Evolutionary conservation across 306 rosid species (phyloP), one percentile per base, ranked within the genome.

Genomic region (Pachyrhizus erosus): DNA sequence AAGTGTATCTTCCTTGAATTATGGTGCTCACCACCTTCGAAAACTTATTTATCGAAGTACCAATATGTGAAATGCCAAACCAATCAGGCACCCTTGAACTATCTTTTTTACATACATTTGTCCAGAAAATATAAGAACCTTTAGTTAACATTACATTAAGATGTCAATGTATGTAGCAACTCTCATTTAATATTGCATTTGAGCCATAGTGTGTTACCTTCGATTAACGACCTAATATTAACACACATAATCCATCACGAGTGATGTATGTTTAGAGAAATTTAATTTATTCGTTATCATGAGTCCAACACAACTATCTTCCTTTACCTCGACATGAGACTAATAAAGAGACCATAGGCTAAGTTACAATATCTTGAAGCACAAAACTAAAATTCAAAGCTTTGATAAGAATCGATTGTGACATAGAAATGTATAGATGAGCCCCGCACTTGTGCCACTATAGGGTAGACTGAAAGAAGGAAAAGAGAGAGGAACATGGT

Each of bases 311-410:
- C 12, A 64, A 7, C 6, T 31, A 5, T 14, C 11, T 61, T 61
- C 5, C 43, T 31, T 27, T 31, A 17, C 7, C 24, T 64, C 10
- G 43, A 31, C 43, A 29, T 31, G 70, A 62, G 12, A 29, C 69
- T 14, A 62, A 62, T 15, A 2, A 62, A 2, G 11, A 64, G 21
- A 29, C 11, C 43, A 64, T 64, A 64, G 23, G 70, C 21, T 64
- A 62, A 64, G 43, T 49, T 31, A 12, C 33, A 54, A 76, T 46
- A 76, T 34, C 26, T 33, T 4, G 66, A 45, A 64, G 46, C 68
- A 48, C 27, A 73, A 70, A 62, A 84, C 71, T 86, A 80, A 80
- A 54, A 51, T 61, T 58, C 70, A 74, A 76, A 85, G 73, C 37
- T 65, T 18, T 76, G 85, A 69, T 57, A 48, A 67, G 73, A 79